A percentile compares a stretch with the other conserved stretches of the same genome.
Evolutionary conservation across 352 stramenopile species (phyloP).

Genomic region (Phytopythium kandeliae): DNA sequence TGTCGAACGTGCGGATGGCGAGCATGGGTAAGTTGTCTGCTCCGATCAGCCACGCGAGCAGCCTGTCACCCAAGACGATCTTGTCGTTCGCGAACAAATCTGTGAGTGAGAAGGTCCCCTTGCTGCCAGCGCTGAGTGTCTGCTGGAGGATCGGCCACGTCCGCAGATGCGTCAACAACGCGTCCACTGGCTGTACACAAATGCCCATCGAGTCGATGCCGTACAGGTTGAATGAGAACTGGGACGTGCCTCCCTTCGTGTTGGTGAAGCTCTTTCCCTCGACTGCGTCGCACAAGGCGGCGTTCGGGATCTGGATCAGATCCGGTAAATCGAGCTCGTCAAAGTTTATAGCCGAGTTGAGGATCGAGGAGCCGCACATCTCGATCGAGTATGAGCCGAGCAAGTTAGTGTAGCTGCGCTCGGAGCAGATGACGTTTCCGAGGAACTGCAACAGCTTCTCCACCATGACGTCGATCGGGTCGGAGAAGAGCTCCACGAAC

Average conservation of each 20-base stretch:
- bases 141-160: slow-evolving; percentile 25
- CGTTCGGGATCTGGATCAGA: slow-evolving; percentile 34
- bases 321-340: slow-evolving; percentile 5
- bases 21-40: slow-evolving; percentile 21
- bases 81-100: slow-evolving; percentile 36
- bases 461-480: slow-evolving; percentile 24
- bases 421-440: slow-evolving; percentile 22
- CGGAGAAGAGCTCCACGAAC: slow-evolving; percentile 27
- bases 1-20: slow-evolving; percentile 9
- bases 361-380: slow-evolving; percentile 26
- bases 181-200: slow-evolving; percentile 35
- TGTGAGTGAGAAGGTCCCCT: slow-evolving; percentile 14
- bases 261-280: slow-evolving; percentile 29
- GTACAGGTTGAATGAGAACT: slow-evolving; percentile 24
- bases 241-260: slow-evolving; percentile 12
- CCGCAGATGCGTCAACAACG: slow-evolving; percentile 23
- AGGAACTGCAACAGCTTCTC: slow-evolving; percentile 17
- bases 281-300: slow-evolving; percentile 42
- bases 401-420: slow-evolving; percentile 31
- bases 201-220: slow-evolving; percentile 26
- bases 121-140: slow-evolving; percentile 7
- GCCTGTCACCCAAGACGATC: slow-evolving; percentile 19
- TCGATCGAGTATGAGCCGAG: slow-evolving; percentile 15
- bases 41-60: slow-evolving; percentile 19
- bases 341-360: slow-evolving; percentile 17